phyloP scores from a whole-genome alignment of 257 asterid genomes.

The Plantago major region DNA sequence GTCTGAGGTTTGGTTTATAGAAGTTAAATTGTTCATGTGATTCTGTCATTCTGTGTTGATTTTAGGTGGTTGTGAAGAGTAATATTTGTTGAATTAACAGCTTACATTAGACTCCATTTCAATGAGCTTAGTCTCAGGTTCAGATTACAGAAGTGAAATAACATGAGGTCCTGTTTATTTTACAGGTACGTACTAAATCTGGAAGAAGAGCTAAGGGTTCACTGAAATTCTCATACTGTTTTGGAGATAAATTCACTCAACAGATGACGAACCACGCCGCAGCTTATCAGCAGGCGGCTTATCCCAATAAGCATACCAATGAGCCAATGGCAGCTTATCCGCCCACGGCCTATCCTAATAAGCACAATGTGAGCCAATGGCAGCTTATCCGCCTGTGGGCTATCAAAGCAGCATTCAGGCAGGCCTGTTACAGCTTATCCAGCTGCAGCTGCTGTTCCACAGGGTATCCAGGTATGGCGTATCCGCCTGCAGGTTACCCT shows the following conservation, averaged over 20 bases:
- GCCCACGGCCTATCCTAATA: constrained; percentile 21
- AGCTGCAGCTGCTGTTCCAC: constrained; percentile 19
- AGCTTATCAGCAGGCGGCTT: not conserved
- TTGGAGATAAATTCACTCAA: constrained; percentile 33
- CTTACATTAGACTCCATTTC: no score
- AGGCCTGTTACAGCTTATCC: constrained; percentile 60
- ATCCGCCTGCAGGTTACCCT: constrained; percentile 25
- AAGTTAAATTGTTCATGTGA: no score
- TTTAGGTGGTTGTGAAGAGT: no score
- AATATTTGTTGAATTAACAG: no score
- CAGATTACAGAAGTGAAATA: no score
- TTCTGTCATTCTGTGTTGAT: no score
- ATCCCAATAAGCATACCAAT: not conserved
- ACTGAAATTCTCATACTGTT: constrained; percentile 35
- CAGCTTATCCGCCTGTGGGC: not conserved
- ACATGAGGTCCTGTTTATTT: constrained; percentile 2
- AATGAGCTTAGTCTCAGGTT: no score
- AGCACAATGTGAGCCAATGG: not conserved
- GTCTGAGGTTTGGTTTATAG: no score
- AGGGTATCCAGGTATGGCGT: constrained; percentile 31
- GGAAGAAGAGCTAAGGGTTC: constrained; percentile 47
- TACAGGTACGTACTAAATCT: constrained; percentile 26
- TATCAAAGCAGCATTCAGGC: constrained; percentile 4
- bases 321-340: constrained; percentile 60
- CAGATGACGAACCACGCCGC: constrained; percentile 19